Percentiles rank a stretch among this genome's conserved stretches.
phyloP scores from a whole-genome alignment of 2,329 filamentous ascomycete species.

The Arthrocladium fulminans region DNA sequence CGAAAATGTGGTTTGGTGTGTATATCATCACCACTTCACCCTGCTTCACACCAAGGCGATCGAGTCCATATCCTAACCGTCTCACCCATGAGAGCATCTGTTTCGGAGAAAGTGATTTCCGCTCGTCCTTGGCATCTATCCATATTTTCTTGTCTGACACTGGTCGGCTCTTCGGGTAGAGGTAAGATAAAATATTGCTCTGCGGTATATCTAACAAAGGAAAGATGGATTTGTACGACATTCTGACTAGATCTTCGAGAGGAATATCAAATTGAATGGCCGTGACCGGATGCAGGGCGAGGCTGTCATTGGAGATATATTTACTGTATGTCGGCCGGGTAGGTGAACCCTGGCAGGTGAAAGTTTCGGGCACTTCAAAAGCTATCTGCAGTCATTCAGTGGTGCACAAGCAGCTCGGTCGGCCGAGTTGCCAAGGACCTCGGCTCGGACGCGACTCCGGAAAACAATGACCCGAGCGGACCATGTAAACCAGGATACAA shows the following conservation, averaged over 20 bases:
- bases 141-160: conserved; percentile 40
- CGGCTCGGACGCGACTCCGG: neutral
- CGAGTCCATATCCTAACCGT: conserved; percentile 43
- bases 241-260: too few species aligned
- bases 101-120: conserved; percentile 38
- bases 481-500: too few species aligned
- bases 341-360: neutral
- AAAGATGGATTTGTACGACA: conserved; percentile 17
- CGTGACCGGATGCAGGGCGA: too few species aligned
- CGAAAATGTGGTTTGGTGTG: conserved; percentile 48
- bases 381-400: neutral
- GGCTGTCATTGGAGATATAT: neutral
- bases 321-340: neutral
- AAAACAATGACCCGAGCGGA: neutral
- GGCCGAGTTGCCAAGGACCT: neutral
- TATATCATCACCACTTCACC: conserved; percentile 48
- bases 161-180: conserved; percentile 14
- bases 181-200: conserved; percentile 14
- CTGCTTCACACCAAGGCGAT: conserved; percentile 36
- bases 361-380: neutral
- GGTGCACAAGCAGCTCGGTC: neutral
- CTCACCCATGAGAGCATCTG: conserved; percentile 45
- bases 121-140: conserved; percentile 43
- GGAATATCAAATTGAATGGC: too few species aligned
- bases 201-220: conserved; percentile 14